Conservation (phyloP, 202 grass and related monocot species). For the Setaria italica region DNA sequence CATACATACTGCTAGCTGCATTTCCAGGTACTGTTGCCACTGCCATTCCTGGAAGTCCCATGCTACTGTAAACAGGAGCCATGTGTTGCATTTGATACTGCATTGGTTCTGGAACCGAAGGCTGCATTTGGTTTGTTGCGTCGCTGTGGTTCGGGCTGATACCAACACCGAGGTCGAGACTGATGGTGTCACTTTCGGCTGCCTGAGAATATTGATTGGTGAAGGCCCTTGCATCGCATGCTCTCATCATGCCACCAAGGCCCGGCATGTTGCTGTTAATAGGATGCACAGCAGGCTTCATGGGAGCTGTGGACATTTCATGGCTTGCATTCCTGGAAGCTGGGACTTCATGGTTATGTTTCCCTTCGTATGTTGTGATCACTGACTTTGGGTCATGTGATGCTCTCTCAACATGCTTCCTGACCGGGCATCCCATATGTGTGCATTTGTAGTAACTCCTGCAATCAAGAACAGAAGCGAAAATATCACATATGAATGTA, state of each 20-base stretch:
- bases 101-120: constrained; percentile 51
- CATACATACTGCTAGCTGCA: constrained; percentile 44
- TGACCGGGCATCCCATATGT: constrained; percentile 82
- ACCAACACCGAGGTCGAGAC: constrained; percentile 94
- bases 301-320: constrained; percentile 52
- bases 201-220: constrained; percentile 64
- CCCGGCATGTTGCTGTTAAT: constrained; percentile 51
- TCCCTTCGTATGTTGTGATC: constrained; percentile 98
- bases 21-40: constrained; percentile 48
- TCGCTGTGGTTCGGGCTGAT: constrained; percentile 79
- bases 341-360: constrained; percentile 98
- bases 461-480: constrained; percentile 39
- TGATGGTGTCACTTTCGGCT: constrained; percentile 68
- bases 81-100: constrained; percentile 69
- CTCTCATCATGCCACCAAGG: constrained; percentile 69
- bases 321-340: constrained; percentile 74
- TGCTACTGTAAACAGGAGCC: constrained; percentile 51
- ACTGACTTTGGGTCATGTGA: constrained; percentile 98
- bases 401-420: constrained; percentile 98
- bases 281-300: constrained; percentile 50
- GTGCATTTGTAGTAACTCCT: constrained; percentile 99
- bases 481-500: constrained; percentile 20
- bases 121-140: constrained; percentile 51
- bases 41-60: constrained; percentile 55
- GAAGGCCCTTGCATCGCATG: constrained; percentile 54